A percentile compares a stretch with the other conserved stretches of the same genome.
Conservation (phyloP, 2,329 filamentous ascomycete genomes). For the Fusarium nurragi region DNA sequence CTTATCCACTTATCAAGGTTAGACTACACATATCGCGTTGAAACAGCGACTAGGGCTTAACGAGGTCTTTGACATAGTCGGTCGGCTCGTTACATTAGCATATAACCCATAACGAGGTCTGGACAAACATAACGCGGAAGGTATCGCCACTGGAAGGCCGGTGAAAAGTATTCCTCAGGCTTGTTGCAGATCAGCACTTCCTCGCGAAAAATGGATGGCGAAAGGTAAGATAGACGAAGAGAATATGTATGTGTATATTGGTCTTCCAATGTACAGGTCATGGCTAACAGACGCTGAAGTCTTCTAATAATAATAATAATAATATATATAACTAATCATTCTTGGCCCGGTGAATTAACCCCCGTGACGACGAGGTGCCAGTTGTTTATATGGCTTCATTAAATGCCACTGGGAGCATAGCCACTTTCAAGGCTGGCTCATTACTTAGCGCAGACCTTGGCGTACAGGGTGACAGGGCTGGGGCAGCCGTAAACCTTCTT, state of each 20-base stretch:
- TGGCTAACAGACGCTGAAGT: neutral
- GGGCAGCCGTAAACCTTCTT: conserved; percentile 56
- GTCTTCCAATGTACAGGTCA: neutral
- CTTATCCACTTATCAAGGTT: too few species aligned
- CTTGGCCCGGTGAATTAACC: neutral
- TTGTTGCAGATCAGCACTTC: too few species aligned
- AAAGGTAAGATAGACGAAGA: neutral
- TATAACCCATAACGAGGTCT: too few species aligned
- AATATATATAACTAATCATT: conserved; percentile 3
- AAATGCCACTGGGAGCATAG: neutral
- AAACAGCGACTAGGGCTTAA: too few species aligned
- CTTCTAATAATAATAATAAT: conserved; percentile 14
- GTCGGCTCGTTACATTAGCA: too few species aligned
- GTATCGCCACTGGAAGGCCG: too few species aligned
- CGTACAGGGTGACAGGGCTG: conserved; percentile 50
- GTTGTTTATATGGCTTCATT: neutral
- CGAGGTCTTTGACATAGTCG: too few species aligned
- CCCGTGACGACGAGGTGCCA: too few species aligned
- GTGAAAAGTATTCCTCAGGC: too few species aligned
- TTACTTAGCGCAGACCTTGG: conserved; percentile 45
- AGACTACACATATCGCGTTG: too few species aligned
- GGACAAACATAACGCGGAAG: too few species aligned
- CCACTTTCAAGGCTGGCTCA: neutral
- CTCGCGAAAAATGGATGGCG: too few species aligned
- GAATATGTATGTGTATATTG: conserved; percentile 6